Conservation (phyloP, 352 stramenopile species). For the Aphanomyces cochlioides region DNA sequence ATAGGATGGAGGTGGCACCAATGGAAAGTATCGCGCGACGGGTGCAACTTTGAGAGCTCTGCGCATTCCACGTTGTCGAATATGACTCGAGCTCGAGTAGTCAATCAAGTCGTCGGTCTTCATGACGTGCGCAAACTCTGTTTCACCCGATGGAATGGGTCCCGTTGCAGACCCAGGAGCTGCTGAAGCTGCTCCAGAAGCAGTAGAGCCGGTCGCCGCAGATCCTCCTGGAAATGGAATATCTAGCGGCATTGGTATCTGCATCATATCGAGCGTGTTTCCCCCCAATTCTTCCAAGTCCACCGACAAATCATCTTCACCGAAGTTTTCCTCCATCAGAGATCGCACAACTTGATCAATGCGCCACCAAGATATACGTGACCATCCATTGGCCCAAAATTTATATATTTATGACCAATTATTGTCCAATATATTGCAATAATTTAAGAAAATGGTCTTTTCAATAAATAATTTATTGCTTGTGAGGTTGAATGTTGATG, state of each 20-base stretch:
- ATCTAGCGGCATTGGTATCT: conserved; percentile 18
- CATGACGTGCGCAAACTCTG: conserved; percentile 27
- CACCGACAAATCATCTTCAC: not conserved
- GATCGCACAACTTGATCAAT: too few relatives aligned
- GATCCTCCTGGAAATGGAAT: conserved; percentile 2
- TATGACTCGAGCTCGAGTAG: conserved; percentile 26
- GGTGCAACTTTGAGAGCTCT: conserved; percentile 4
- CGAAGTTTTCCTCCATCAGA: too few relatives aligned
- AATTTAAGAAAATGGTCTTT: not conserved
- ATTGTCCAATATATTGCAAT: not conserved
- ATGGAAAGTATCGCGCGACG: conserved; percentile 29
- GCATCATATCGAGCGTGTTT: conserved; percentile 13
- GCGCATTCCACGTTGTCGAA: conserved; percentile 20
- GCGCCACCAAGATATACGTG: too few relatives aligned
- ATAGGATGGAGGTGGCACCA: conserved; percentile 27
- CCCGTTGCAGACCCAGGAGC: not conserved
- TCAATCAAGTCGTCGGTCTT: conserved; percentile 28
- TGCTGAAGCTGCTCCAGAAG: not conserved
- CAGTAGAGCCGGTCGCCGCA: not conserved
- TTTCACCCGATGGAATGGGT: not conserved
- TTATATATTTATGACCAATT: not conserved
- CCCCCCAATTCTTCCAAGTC: conserved; percentile 3
- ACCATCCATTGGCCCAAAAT: too few relatives aligned
- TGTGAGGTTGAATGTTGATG: too few relatives aligned
- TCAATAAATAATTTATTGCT: not conserved